A percentile compares a stretch with the other conserved stretches of the same genome.
Evolutionary conservation across 345 rosid genomes (phyloP).

Genomic region (Euphorbia lathyris): DNA sequence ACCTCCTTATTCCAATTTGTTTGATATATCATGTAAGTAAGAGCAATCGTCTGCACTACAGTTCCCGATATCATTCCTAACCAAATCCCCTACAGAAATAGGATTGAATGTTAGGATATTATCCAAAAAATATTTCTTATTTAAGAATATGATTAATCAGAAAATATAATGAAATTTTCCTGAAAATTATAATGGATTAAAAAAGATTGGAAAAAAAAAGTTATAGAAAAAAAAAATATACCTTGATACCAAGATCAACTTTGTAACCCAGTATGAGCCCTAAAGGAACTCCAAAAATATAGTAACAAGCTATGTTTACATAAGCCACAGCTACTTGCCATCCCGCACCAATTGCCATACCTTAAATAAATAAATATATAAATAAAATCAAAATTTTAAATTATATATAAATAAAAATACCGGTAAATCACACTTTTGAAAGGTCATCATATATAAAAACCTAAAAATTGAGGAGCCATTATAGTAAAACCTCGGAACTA

Average conservation of each 20-base stretch:
- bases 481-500: too few species aligned
- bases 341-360: slow-evolving; percentile 67
- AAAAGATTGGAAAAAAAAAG: too few species aligned
- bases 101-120: too few species aligned
- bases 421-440: too few species aligned
- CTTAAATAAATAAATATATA: slow-evolving; percentile 26
- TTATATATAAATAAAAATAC: too few species aligned
- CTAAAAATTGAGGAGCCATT: too few species aligned
- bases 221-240: neutral
- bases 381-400: too few species aligned
- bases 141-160: too few species aligned
- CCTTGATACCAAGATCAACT: slow-evolving; percentile 45
- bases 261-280: slow-evolving; percentile 60
- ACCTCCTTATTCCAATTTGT: slow-evolving; percentile 40
- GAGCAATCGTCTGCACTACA: slow-evolving; percentile 17
- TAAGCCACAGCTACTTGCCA: slow-evolving; percentile 68
- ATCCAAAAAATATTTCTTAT: too few species aligned
- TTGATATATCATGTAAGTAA: slow-evolving; percentile 15
- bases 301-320: slow-evolving; percentile 64
- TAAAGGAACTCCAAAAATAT: slow-evolving; percentile 52
- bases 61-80: slow-evolving; percentile 28
- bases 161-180: too few species aligned
- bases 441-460: too few species aligned
- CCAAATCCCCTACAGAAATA: slow-evolving; percentile 23
- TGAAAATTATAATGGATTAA: too few species aligned